A percentile compares a stretch with the other conserved stretches of the same genome.
Evolutionary conservation across 352 stramenopile species (phyloP).

Genomic region (Nothophytophthora sp.): DNA sequence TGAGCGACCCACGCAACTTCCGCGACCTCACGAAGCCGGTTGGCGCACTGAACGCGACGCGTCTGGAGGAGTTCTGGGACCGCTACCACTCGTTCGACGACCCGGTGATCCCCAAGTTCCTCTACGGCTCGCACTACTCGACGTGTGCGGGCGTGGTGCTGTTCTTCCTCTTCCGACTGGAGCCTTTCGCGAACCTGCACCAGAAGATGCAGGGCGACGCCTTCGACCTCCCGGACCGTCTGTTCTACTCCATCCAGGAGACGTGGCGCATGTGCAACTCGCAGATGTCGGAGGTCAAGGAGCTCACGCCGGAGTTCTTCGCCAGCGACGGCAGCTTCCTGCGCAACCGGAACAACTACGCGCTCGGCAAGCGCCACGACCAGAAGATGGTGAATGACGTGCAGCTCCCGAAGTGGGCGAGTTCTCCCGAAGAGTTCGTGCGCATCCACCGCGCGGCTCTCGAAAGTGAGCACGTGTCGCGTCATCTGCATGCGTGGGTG

Average conservation of each 20-base stretch:
- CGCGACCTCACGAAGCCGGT: constrained; percentile 98
- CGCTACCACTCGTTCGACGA: constrained; percentile 94
- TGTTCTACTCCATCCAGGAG: constrained; percentile 97
- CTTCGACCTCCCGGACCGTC: constrained; percentile 98
- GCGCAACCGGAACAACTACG: constrained; percentile 95
- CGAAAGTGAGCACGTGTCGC: constrained; percentile 98
- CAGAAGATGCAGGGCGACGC: constrained; percentile 95
- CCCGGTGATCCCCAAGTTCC: constrained; percentile 88
- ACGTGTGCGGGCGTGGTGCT: constrained; percentile 97
- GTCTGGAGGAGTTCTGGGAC: constrained; percentile 95
- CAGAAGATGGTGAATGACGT: constrained; percentile 92
- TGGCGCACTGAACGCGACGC: constrained; percentile 94
- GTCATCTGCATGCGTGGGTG: constrained; percentile 98
- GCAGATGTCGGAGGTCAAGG: constrained; percentile 98
- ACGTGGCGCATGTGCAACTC: constrained; percentile 98
- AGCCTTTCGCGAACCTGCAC: constrained; percentile 98
- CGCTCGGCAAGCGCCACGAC: constrained; percentile 92
- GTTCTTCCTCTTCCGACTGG: constrained; percentile 98
- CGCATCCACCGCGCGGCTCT: constrained; percentile 94
- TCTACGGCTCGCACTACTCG: constrained; percentile 96
- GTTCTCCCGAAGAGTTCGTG: constrained; percentile 96
- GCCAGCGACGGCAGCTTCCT: constrained; percentile 93
- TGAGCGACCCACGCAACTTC: constrained; percentile 91
- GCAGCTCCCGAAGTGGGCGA: constrained; percentile 97
- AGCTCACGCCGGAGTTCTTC: constrained; percentile 99